Evolutionary conservation across 148 eudicot species (phyloP).

Genomic region (Vaccinium macrocarpon): DNA sequence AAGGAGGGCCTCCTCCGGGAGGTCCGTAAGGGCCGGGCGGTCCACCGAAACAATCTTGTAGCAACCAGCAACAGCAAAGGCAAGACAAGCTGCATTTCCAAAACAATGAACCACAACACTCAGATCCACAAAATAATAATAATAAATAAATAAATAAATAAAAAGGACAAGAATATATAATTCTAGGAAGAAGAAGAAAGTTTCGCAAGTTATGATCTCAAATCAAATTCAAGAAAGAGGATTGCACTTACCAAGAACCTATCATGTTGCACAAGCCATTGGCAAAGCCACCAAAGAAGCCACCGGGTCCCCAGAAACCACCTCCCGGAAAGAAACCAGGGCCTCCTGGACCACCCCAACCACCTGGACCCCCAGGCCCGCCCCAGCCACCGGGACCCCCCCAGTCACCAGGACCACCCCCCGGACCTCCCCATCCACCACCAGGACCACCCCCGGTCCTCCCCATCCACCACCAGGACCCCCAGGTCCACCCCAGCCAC

Average conservation of each 20-base stretch:
- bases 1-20: slow-evolving; percentile 18
- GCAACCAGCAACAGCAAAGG: slow-evolving; percentile 35
- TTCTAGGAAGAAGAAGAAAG: not conserved
- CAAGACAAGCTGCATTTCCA: slow-evolving; percentile 23
- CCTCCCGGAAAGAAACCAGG: slow-evolving; percentile 19
- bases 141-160: not conserved
- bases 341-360: slow-evolving; percentile 22
- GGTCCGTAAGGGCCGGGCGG: slow-evolving; percentile 16
- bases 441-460: slow-evolving; percentile 12
- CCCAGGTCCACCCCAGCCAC: not conserved
- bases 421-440: slow-evolving; percentile 20
- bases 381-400: not conserved
- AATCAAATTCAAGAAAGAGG: not conserved
- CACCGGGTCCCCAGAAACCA: slow-evolving; percentile 13
- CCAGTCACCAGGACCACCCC: slow-evolving; percentile 21
- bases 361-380: slow-evolving; percentile 10
- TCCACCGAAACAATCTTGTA: slow-evolving; percentile 30
- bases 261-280: slow-evolving; percentile 28
- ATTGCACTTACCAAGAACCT: slow-evolving; percentile 18
- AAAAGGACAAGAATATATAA: not conserved
- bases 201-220: not conserved
- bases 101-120: not conserved
- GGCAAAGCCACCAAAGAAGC: slow-evolving; percentile 25
- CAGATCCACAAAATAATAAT: not conserved
- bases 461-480: slow-evolving; percentile 13